Conservation (phyloP, 2,329 filamentous ascomycete species). For the Boeremia lycopersici region DNA sequence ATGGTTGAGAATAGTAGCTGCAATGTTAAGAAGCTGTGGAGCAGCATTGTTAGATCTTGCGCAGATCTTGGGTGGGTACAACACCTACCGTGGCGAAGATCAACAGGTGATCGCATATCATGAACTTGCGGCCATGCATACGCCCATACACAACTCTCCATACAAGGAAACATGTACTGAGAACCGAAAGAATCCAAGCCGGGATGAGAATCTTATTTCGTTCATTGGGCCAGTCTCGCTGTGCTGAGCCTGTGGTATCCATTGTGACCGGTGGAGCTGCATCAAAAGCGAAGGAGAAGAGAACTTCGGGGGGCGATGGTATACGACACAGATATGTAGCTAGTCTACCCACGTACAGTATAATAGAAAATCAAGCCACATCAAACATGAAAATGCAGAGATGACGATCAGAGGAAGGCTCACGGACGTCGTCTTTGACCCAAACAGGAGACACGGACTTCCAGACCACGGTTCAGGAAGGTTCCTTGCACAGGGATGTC, state of each 20-base stretch:
- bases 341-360: background rate
- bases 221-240: slow-evolving; percentile 33
- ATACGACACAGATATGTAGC: slow-evolving; percentile 9
- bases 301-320: background rate
- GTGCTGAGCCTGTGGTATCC: slow-evolving; percentile 9
- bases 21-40: slow-evolving; percentile 25
- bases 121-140: slow-evolving; percentile 26
- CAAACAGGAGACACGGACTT: slow-evolving; percentile 4
- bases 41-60: slow-evolving; percentile 7
- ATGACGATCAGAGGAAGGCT: background rate
- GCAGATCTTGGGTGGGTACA: slow-evolving; percentile 1
- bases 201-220: slow-evolving; percentile 29
- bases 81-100: slow-evolving; percentile 34
- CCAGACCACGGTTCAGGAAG: slow-evolving; percentile 4
- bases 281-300: slow-evolving; percentile 3
- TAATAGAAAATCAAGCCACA: background rate
- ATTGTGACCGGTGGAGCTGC: slow-evolving; percentile 10
- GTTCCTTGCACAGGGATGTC: slow-evolving; percentile 3
- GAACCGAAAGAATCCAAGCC: slow-evolving; percentile 23
- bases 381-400: background rate
- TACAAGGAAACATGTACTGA: slow-evolving; percentile 30
- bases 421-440: slow-evolving; percentile 6
- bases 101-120: slow-evolving; percentile 34
- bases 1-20: slow-evolving; percentile 19
- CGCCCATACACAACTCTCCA: slow-evolving; percentile 34